Conservation (phyloP, 2,329 filamentous ascomycete genomes). For the Simplicillium aogashimaense region DNA sequence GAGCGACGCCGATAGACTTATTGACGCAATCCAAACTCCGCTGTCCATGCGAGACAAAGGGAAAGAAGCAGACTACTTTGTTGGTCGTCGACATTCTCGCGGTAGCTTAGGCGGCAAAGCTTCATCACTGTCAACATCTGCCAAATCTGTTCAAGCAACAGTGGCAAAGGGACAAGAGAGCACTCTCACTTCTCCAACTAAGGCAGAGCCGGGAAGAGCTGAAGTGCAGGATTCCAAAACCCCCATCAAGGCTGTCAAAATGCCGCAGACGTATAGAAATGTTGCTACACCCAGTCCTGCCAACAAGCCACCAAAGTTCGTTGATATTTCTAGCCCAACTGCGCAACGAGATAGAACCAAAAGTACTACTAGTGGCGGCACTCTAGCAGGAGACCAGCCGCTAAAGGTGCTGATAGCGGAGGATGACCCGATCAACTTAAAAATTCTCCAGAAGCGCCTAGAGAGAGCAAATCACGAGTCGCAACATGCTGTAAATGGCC, state of each 20-base stretch:
- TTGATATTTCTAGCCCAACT: not conserved
- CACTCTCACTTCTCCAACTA: conserved; percentile 3
- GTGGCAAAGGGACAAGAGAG: not conserved
- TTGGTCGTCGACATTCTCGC: conserved; percentile 7
- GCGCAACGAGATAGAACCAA: too few species aligned
- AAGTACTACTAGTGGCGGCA: too few species aligned
- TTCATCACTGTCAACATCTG: conserved; percentile 3
- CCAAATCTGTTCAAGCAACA: conserved; percentile 1
- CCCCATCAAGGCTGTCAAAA: conserved; percentile 34
- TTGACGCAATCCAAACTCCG: conserved; percentile 60
- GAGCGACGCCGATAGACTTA: conserved; percentile 60
- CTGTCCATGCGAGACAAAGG: conserved; percentile 27
- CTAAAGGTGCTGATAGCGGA: conserved; percentile 71
- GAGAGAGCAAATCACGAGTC: conserved; percentile 68
- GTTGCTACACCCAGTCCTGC: conserved; percentile 11
- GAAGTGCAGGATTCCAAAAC: conserved; percentile 33
- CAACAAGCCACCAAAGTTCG: not conserved
- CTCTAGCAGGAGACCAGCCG: not conserved
- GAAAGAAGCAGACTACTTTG: conserved; percentile 18
- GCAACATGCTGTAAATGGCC: conserved; percentile 67
- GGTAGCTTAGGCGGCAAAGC: conserved; percentile 6
- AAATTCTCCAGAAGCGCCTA: conserved; percentile 68
- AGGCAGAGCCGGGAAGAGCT: conserved; percentile 22
- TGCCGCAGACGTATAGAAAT: conserved; percentile 35
- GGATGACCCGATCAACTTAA: conserved; percentile 81